Percentiles rank a stretch among this genome's conserved stretches.
These are phyloP conservation scores for Chytridium lagenaria DNA, from an alignment of 371 early-diverging fungal genomes.

Conservation along the genomic window DNA sequence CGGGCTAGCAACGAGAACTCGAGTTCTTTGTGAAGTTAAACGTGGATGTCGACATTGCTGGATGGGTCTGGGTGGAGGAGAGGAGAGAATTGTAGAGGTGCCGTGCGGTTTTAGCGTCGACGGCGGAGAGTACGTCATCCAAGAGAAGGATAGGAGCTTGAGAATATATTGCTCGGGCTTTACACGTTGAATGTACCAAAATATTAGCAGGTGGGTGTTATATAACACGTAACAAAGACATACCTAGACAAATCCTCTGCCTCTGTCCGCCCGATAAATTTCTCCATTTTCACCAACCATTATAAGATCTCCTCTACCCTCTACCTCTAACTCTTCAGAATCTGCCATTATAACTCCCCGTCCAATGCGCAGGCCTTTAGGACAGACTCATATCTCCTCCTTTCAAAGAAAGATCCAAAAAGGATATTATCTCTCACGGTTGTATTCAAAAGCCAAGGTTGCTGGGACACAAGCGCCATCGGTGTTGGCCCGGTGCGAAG, in stretches of 20 bases:
- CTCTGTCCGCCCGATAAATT: slow-evolving; percentile 63
- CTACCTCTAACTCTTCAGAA: neutral
- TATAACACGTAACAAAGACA: no score
- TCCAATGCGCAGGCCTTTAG: neutral
- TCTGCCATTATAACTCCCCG: neutral
- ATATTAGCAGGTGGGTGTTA: no score
- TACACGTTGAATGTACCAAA: no score
- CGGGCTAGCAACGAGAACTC: neutral
- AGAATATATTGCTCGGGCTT: slow-evolving; percentile 55
- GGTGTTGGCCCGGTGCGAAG: slow-evolving; percentile 9
- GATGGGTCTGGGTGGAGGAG: slow-evolving; percentile 62
- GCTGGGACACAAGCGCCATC: slow-evolving; percentile 51
- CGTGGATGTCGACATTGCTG: neutral
- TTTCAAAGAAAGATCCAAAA: slow-evolving; percentile 54
- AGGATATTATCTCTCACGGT: slow-evolving; percentile 59
- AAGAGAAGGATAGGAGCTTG: slow-evolving; percentile 37
- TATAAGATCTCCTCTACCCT: slow-evolving; percentile 43
- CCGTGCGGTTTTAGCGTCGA: slow-evolving; percentile 87
- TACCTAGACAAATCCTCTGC: slow-evolving; percentile 57
- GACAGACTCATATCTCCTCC: slow-evolving; percentile 29
- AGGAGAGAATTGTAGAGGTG: slow-evolving; percentile 63
- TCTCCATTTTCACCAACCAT: slow-evolving; percentile 78
- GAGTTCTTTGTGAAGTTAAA: neutral
- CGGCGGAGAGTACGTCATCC: slow-evolving; percentile 71
- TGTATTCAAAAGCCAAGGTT: slow-evolving; percentile 47